Base-by-base conservation (phyloP, 2,329 filamentous ascomycete species). In the Chlorencoelia australis region DNA sequence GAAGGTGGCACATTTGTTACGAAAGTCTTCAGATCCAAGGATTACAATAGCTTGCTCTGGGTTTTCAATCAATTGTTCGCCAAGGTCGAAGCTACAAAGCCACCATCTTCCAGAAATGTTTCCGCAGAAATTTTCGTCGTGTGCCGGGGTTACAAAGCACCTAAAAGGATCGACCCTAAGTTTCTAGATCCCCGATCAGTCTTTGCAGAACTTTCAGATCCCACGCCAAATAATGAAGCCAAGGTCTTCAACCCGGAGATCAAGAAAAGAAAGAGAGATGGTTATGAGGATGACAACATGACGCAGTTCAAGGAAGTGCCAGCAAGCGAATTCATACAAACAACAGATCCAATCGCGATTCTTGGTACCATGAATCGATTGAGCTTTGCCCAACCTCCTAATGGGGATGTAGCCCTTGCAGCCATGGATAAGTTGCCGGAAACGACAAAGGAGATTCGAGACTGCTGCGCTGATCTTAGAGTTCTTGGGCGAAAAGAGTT, bases 41-140 rank as follows among this genome's bases (percentile, higher is more conserved):
- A 98, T 58, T 96, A 94, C 67, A 95, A 95, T 58, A 80, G 86
- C 40, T 64, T 98, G 30, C 71, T 96, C 32, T 98, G 91, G 91
- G 88, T 96, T 21, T 87, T 96, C 67, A 94, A 94, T 58, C 91
- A 98, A 60, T 71, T 98, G 1, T 98, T 98, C 65, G 72, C 73
- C 31, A 93, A 91, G 48, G 91, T 98, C 45, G 89, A 98, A 58
- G 89, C 93, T 32, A 98, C 91, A 4, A 98, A 98, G 61, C 91
- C 91, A 3, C 91, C 91, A 0, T 94, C 87, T 1, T 94, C 86
- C 7, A 74, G 91, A 67, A 95, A 94, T 54, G 89, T 98, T 35
- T 95, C 87, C 6, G 91, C 91, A 47, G 91, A 98, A 67, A 96
- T 96, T 26, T 98, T 98, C 66, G 89, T 96, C 46, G 91, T 98